Base-by-base conservation (phyloP, 2,329 filamentous ascomycete species). In the Neofusicoccum sp. region DNA sequence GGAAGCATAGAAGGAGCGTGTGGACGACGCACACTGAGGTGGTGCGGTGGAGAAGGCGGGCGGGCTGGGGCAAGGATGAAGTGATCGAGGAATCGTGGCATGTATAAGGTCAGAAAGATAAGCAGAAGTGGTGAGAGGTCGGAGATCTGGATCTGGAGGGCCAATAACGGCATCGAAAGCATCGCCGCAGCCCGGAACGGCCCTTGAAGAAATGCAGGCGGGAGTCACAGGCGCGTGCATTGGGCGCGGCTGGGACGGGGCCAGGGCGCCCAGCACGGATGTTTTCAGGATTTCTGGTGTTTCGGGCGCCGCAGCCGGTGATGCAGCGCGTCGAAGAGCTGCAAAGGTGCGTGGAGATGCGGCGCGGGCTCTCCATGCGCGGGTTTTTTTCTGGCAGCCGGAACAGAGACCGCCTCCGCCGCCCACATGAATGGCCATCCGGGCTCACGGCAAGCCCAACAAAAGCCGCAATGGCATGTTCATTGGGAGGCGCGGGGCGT, bases 171-270 rank as follows among this genome's bases (percentile, higher is more conserved):
- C 36, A 40, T 26, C 6, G 24, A 24, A 6, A 16, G 30, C 30
- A 34, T 20, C 6, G 16, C 33, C 48, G 33, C 36, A 33, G 51
- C 51, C 36, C 51, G 51, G 51, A 8, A 9, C 51, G 36, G 9
- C 14, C 51, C 51, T 56, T 56, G 51, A 56, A 43, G 51, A 56
- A 53, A 43, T 43, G 51, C 51, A 41, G 34, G 38, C 51, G 26
- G 40, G 14, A 6, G 38, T 31, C 51, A 43, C 51, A 31, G 51
- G 12, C 4, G 51, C 26, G 36, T 43, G 51, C 26, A 43, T 43
- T 14, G 24, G 51, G 38, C 33, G 26, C 26, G 51, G 9, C 38
- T 12, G 12, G 33, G n/a, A n/a, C n/a, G n/a, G n/a, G n/a, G n/a
- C n/a, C n/a, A n/a, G 31, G 49, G 8, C 24, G 49, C 34, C 5